Evolutionary conservation across 768 basidiomycete species (phyloP).

Genomic region (Tulasnella sp.): DNA sequence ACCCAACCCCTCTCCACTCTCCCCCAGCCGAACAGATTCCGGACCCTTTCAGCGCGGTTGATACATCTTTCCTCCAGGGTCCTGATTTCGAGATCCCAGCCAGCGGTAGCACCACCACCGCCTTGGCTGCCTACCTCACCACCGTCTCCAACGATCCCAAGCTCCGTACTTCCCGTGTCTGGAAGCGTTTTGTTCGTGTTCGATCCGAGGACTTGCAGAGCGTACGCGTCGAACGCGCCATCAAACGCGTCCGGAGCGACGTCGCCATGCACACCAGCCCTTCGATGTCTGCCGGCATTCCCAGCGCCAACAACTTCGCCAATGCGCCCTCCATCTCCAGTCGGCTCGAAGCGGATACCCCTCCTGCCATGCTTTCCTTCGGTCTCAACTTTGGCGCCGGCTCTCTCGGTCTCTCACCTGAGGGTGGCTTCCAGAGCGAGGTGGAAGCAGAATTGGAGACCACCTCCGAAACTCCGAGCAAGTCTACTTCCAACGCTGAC

Average conservation of each 20-base stretch:
- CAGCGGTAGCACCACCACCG: slow-evolving; percentile 43
- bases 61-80: not conserved
- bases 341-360: not conserved
- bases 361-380: not conserved
- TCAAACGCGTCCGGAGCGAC: slow-evolving; percentile 79
- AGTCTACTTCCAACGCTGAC: not conserved
- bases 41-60: slow-evolving; percentile 2
- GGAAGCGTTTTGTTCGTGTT: slow-evolving; percentile 79
- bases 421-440: slow-evolving; percentile 4
- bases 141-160: slow-evolving; percentile 54
- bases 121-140: slow-evolving; percentile 69
- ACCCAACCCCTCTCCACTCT: slow-evolving; percentile 33
- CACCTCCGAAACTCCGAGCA: not conserved
- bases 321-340: not conserved
- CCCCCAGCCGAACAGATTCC: slow-evolving; percentile 34
- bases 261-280: slow-evolving; percentile 51
- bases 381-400: not conserved
- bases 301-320: not conserved
- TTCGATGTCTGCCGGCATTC: not conserved
- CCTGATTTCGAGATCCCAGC: slow-evolving; percentile 3
- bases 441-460: slow-evolving; percentile 1
- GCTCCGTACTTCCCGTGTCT: slow-evolving; percentile 52
- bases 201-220: slow-evolving; percentile 82
- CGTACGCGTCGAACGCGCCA: slow-evolving; percentile 71
- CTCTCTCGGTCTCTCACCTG: not conserved